Percentiles rank a stretch among this genome's conserved stretches.
Evolutionary conservation across 140 eudicot species (phyloP).

Genomic region (Stevia rebaudiana): DNA sequence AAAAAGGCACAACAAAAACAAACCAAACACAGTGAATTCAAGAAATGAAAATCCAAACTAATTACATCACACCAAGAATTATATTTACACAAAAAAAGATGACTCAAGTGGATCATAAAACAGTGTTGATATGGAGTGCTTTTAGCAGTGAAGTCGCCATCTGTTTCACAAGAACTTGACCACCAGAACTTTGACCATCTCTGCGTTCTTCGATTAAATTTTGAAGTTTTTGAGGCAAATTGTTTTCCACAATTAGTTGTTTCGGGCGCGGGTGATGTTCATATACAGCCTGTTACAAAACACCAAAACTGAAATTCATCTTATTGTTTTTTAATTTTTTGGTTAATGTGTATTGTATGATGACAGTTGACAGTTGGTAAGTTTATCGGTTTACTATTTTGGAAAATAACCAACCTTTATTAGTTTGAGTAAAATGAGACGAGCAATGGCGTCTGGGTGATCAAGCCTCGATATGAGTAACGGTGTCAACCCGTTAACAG

Average conservation of each 20-base stretch:
- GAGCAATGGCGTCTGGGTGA: slow-evolving; percentile 96
- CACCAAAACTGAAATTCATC: not conserved
- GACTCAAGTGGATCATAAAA: slow-evolving; percentile 37
- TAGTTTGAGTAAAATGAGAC: slow-evolving; percentile 78
- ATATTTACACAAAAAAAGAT: slow-evolving; percentile 29
- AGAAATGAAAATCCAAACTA: slow-evolving; percentile 16
- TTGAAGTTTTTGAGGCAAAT: slow-evolving; percentile 81
- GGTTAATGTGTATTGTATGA: too few species aligned
- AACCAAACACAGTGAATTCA: not conserved
- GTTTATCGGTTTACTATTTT: not conserved
- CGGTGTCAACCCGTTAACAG: slow-evolving; percentile 93
- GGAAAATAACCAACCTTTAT: slow-evolving; percentile 54
- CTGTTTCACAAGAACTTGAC: slow-evolving; percentile 94
- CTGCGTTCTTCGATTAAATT: slow-evolving; percentile 87
- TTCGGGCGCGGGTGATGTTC: slow-evolving; percentile 97
- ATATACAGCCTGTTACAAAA: slow-evolving; percentile 67
- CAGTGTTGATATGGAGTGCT: slow-evolving; percentile 94
- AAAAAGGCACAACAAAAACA: slow-evolving; percentile 3
- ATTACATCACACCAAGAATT: slow-evolving; percentile 33
- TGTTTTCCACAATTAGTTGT: slow-evolving; percentile 84
- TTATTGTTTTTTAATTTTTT: not conserved
- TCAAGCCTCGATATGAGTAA: slow-evolving; percentile 79
- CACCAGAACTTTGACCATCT: slow-evolving; percentile 93
- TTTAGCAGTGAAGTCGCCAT: slow-evolving; percentile 97
- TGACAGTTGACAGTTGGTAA: not conserved